Evolutionary conservation across 345 rosid species (phyloP), one percentile per base, ranked within the genome.

Genomic region (Corchorus olitorius): DNA sequence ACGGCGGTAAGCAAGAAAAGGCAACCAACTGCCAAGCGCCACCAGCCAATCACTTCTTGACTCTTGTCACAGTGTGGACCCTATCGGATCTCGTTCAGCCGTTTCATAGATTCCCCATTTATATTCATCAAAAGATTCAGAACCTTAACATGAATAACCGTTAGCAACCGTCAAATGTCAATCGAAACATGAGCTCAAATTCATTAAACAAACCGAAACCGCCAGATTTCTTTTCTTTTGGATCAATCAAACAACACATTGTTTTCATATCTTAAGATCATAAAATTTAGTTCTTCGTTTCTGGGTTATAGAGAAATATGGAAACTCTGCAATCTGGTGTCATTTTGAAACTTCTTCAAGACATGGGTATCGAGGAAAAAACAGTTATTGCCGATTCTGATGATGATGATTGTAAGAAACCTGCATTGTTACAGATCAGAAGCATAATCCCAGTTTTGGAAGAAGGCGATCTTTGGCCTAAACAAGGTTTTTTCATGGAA

Each of bases 391-490:
- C 52, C 2, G 74, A 81, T 74, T 70, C 75, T 67, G 81, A 80
- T 27, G 43, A 27, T 27, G 27, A 39, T 39, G 71, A 82, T 73
- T 62, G 78, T 54, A 72, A 75, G 61, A 73, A 85, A 60, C 88
- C 93, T 15, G 88, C 84, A 20, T 72, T 94, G 84, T 73, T 92
- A 20, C 93, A 94, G 82, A 90, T 90, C 59, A 82, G 88, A 74
- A 86, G 94, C 81, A 92, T 90, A 80, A 81, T 92, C 50, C 98
- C 98, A n/a, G 84, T 87, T n/a, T 72, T 94, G 78, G 82, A 81
- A 22, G 84, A 87, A 37, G 90, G 87, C 27, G 91, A 90, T 59
- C 88, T 92, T 73, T 94, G 91, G 94, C 95, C 92, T 22, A 89
- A 88, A 78, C 83, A 81, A 78, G 97, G 98, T 13, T 92, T 94